phyloP scores from a whole-genome alignment of 257 asterid genomes.

The Thymus mandschuricus region DNA sequence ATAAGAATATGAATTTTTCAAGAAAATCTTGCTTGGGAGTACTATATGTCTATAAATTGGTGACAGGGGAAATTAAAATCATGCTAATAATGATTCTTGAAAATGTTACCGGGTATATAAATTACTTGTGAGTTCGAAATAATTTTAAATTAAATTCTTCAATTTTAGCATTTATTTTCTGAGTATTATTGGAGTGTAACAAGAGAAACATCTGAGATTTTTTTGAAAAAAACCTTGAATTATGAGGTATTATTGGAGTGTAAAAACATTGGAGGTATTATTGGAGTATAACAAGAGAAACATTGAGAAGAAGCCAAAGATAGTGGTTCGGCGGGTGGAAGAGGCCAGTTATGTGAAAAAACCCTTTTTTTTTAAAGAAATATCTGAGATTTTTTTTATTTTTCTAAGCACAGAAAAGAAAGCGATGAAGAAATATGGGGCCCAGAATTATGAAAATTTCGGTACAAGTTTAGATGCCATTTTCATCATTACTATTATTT shows the following conservation, averaged over 20 bases:
- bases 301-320: slow-evolving; percentile 13
- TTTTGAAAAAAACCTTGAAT: no score
- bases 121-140: neutral
- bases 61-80: no score
- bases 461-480: slow-evolving; percentile 5
- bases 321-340: slow-evolving; percentile 25
- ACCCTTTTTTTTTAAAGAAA: neutral
- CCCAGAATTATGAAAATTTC: slow-evolving; percentile 25
- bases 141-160: neutral
- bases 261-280: no score
- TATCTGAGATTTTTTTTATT: slow-evolving; percentile 20
- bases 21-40: no score
- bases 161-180: neutral
- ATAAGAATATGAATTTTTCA: no score
- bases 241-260: no score
- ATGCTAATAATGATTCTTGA: no score
- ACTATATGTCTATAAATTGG: no score
- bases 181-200: neutral
- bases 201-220: neutral
- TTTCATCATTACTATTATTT: slow-evolving; percentile 22
- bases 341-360: slow-evolving; percentile 22
- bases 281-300: slow-evolving; percentile 1
- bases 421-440: slow-evolving; percentile 19
- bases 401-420: neutral
- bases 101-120: neutral